Conservation (phyloP, 1,284 basidiomycete species). For the Tetrapyrgos nigripes region DNA sequence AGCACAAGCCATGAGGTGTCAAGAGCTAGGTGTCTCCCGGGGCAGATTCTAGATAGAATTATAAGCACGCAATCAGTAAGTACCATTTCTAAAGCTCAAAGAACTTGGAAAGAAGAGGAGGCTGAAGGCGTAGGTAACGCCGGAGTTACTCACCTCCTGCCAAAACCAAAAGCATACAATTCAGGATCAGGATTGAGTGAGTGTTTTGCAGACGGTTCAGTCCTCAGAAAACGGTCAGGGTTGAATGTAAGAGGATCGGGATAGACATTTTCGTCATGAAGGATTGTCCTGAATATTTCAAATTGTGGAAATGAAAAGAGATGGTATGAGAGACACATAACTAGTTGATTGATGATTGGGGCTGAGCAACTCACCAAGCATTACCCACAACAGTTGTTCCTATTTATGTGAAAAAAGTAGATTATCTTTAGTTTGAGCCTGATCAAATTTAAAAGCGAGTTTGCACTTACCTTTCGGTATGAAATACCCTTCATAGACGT, state of each 20-base stretch:
- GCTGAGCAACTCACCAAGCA: constrained; percentile 20
- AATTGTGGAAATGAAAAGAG: no score
- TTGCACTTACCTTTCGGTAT: constrained; percentile 25
- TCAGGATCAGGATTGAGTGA: constrained; percentile 24
- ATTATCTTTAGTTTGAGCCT: no score
- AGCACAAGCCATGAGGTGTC: constrained; percentile 34
- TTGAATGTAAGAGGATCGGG: constrained; percentile 35
- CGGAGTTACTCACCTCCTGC: constrained; percentile 23
- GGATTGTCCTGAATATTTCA: constrained; percentile 29
- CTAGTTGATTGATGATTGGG: neutral
- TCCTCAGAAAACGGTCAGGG: constrained; percentile 31
- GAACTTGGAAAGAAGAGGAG: no score
- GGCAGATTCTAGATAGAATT: constrained; percentile 29
- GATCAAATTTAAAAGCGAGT: no score
- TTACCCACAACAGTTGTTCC: constrained; percentile 23
- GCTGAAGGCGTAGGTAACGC: neutral
- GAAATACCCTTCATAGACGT: constrained; percentile 25
- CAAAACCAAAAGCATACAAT: constrained; percentile 35
- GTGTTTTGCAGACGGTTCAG: constrained; percentile 17
- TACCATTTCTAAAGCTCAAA: no score
- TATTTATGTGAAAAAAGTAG: neutral
- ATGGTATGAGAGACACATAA: no score
- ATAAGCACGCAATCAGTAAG: no score
- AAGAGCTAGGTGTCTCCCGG: constrained; percentile 36
- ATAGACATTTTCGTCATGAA: constrained; percentile 35